Evolutionary conservation across 2,329 filamentous ascomycete species (phyloP), one percentile per base, ranked within the genome.

Genomic region (Phaeosphaeria sp.): DNA sequence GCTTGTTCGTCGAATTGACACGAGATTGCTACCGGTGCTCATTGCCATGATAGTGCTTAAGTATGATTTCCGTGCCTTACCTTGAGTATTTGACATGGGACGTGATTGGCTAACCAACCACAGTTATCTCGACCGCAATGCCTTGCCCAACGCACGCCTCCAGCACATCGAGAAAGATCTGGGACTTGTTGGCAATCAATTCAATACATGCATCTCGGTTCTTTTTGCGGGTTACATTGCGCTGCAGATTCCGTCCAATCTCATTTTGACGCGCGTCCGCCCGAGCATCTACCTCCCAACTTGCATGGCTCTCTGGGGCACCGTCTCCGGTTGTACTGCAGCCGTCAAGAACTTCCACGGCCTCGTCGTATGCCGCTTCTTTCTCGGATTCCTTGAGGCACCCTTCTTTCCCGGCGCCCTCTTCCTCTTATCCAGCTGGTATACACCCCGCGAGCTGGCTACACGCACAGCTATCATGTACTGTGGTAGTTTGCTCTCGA

Each of bases 171-270:
- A 36, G 30, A 36, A 36, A 36, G 30, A 36, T 13, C 15, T 36
- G 11, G 30, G 30, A 36, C 30, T 36, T 36, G 30, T 36, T 13
- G 6, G 11, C 30, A 13, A 36, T 7, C 30, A 36, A 13, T 36
- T 36, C 11, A 36, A 36, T 13, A 36, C 30, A 13, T 36, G 30
- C 11, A 36, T 36, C 30, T 36, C 30, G 30, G 30, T 36, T 13
- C 30, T 36, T 36, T 36, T 36, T 13, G 30, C 30, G 6, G 30
- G 30, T 36, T 36, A 36, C 11, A 36, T 36, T 13, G 86, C 80
- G 30, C 11, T 36, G 30, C 85, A 88, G 64, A 72, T 88, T 0
- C 86, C 86, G 0, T 86, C 84, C 0, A 88, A 87, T 56, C 75
- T 87, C 51, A 64, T 84, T 1, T 72, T 87, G 6, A 86, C 83